Evolutionary conservation across 2,329 filamentous ascomycete species (phyloP).

Genomic region (Rugonectria rugulosa): DNA sequence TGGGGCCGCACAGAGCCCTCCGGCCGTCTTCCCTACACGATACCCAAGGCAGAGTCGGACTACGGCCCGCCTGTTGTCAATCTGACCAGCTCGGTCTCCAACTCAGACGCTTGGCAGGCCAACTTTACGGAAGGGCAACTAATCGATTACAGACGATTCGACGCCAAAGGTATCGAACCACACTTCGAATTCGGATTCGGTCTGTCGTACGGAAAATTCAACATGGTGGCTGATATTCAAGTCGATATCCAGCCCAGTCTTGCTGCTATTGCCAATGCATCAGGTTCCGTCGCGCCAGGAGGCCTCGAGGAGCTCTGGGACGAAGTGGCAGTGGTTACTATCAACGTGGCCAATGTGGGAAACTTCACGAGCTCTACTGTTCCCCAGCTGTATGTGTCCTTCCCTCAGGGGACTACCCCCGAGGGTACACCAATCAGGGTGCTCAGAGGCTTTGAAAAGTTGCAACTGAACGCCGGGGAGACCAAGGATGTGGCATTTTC

Average conservation of each 20-base stretch:
- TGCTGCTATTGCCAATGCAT: constrained; percentile 45
- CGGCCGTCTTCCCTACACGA: constrained; percentile 74
- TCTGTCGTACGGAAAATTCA: neutral
- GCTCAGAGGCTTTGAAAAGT: constrained; percentile 68
- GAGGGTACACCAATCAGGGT: constrained; percentile 60
- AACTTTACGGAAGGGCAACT: constrained; percentile 6
- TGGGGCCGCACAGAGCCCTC: constrained; percentile 72
- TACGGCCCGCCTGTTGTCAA: constrained; percentile 4
- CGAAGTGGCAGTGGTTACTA: constrained; percentile 58
- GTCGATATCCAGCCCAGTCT: neutral
- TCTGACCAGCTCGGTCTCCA: neutral
- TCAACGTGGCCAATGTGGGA: constrained; percentile 72
- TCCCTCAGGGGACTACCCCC: constrained; percentile 42
- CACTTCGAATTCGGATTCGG: constrained; percentile 4
- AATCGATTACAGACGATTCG: constrained; percentile 4
- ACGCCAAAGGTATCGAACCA: neutral
- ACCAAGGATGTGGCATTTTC: constrained; percentile 59
- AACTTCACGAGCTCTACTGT: constrained; percentile 56
- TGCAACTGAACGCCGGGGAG: constrained; percentile 64
- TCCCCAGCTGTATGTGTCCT: constrained; percentile 61
- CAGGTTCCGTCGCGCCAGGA: constrained; percentile 51
- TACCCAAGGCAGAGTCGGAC: constrained; percentile 51
- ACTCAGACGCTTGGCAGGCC: constrained; percentile 2
- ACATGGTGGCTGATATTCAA: too few relatives aligned
- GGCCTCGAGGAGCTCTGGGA: constrained; percentile 57